Evolutionary conservation across 306 rosid genomes (phyloP).

Genomic region (Adenanthera pavonina): DNA sequence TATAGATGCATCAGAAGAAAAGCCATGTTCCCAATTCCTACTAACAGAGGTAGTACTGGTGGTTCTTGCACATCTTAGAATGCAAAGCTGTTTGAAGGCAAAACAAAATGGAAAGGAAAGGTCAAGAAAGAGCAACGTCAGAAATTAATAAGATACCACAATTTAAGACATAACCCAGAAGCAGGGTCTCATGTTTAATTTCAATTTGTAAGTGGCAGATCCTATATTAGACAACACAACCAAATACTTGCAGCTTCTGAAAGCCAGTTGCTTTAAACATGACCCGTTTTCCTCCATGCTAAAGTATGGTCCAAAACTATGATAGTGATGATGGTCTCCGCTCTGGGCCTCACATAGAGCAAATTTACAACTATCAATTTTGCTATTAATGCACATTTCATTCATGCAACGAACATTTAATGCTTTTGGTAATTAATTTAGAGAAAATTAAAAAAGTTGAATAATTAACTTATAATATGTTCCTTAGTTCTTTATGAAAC

Average conservation of each 20-base stretch:
- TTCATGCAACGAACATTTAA: not conserved
- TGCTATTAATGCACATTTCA: not conserved
- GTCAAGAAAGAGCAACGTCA: not conserved
- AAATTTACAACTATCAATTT: not conserved
- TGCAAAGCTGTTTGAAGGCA: not conserved
- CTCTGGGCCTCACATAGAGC: not conserved
- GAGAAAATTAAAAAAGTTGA: not conserved
- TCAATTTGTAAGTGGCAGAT: not conserved
- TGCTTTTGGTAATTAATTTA: not conserved
- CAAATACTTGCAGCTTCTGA: not conserved
- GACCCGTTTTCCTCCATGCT: not conserved
- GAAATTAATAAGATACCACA: not conserved
- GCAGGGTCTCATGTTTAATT: not conserved
- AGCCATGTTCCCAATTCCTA: not conserved
- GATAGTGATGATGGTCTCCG: not conserved
- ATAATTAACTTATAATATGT: not conserved
- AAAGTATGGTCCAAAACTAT: not conserved
- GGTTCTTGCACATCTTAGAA: not conserved
- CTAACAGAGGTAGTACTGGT: not conserved
- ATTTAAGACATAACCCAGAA: slow-evolving; percentile 4
- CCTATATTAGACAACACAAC: not conserved
- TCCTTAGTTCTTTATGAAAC: not conserved
- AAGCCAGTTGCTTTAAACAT: not conserved
- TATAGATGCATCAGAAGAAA: not conserved
- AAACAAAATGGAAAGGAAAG: not conserved